These are phyloP conservation scores for Tolypocladium capitatum DNA, from an alignment of 2,329 filamentous ascomycete genomes.

Conservation along the genomic window DNA sequence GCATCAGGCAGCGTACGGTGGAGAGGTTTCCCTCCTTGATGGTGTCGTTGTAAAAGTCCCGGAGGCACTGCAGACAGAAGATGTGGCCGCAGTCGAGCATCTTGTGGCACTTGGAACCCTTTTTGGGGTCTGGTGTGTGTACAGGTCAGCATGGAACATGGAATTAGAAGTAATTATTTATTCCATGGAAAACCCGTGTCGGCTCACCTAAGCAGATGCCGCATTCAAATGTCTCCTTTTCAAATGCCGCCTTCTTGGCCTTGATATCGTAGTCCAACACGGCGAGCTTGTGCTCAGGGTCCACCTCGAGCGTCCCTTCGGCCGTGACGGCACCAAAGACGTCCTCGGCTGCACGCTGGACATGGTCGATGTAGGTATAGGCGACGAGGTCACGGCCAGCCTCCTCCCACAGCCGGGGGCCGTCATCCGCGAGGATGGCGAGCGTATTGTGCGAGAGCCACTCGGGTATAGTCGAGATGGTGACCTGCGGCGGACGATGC, in stretches of 20 bases:
- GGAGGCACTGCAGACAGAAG: constrained; percentile 78
- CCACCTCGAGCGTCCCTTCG: constrained; percentile 36
- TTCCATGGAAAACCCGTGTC: background rate
- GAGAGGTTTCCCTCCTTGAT: constrained; percentile 76
- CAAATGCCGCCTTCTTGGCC: constrained; percentile 61
- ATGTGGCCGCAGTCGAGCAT: constrained; percentile 80
- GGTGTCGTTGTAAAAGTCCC: constrained; percentile 79
- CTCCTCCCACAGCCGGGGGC: constrained; percentile 46
- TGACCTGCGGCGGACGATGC: constrained; percentile 33
- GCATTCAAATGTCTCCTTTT: constrained; percentile 75
- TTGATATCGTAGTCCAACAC: constrained; percentile 69
- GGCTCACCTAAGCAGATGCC: constrained; percentile 60
- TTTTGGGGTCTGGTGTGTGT: constrained; percentile 59
- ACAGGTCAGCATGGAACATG: constrained; percentile 8
- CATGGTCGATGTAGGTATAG: constrained; percentile 50
- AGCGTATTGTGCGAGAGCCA: constrained; percentile 42
- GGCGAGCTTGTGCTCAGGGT: constrained; percentile 49
- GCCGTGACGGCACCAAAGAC: constrained; percentile 44
- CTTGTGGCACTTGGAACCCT: constrained; percentile 66
- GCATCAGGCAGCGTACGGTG: constrained; percentile 66
- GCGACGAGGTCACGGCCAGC: constrained; percentile 44
- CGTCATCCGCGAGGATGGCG: constrained; percentile 36
- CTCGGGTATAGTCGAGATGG: constrained; percentile 38
- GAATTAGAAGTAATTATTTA: background rate
- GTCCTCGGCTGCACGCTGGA: constrained; percentile 44